Evolutionary conservation across 345 rosid species (phyloP), one percentile per base, ranked within the genome.

Genomic region (Citrus sinensis): DNA sequence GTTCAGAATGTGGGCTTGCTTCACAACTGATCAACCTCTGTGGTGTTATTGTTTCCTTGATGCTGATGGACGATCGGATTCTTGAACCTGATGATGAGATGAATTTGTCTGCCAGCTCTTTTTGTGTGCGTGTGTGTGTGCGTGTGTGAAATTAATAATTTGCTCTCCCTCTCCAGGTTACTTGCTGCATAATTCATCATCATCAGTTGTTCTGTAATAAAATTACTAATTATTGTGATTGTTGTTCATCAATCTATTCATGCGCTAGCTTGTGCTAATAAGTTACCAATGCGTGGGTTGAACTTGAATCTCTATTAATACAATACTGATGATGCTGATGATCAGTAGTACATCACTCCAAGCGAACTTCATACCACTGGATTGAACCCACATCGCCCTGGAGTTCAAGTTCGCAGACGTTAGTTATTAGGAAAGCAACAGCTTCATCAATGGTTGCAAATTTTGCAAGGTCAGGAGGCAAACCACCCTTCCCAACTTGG

Each of bases 291-390:
- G 20, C 19, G 4, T 40, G 49, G 49, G 49, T 9, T 40, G 49
- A 42, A 42, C 49, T 42, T 11, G 49, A 42, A 42, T 0, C 14
- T 11, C 49, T 11, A 42, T 42, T 11, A 42, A 11, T 42, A 42
- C 49, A 42, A 11, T 13, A 46, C 5, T 46, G 51, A 13, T 13
- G 49, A 42, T 42, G 49, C 49, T 11, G 49, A 42, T 11, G 51
- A 19, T 30, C n/a, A 9, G 16, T 46, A 32, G 34, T 32, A 9
- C 20, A 17, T 86, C 85, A 91, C 54, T 94, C 97, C 65, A 94
- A 77, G 51, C 93, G 90, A 81, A 94, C 92, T 88, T 94, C 88
- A 29, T 88, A 92, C 98, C 97, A 94, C 65, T 94, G 97, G 74
- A 94, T 88, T 37, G 94, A 83, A 67, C 98, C 94, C 13, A 87